These are phyloP conservation scores for Protomyces macrosporus DNA, from an alignment of 1,139 yeast genomes.

Conservation along the genomic window DNA sequence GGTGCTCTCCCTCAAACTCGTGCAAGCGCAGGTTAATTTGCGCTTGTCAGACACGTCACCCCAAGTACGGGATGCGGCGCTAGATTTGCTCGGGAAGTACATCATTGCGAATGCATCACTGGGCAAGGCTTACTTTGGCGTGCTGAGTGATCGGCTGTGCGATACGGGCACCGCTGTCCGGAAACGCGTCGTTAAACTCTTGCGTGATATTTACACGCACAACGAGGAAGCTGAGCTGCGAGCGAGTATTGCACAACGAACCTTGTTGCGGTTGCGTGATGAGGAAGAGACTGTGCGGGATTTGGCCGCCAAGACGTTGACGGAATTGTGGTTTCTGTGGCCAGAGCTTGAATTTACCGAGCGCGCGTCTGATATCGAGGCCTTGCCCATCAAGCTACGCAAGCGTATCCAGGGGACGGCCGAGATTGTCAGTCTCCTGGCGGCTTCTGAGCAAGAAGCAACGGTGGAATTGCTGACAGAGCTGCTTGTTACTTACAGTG, in stretches of 20 bases:
- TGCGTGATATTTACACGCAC: conserved; percentile 48
- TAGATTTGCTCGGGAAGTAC: conserved; percentile 59
- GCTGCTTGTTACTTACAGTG: background rate
- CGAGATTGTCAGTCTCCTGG: background rate
- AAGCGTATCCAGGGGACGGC: background rate
- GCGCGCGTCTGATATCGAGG: background rate
- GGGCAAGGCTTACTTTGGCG: conserved; percentile 47
- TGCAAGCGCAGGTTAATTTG: conserved; percentile 51
- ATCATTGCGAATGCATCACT: conserved; percentile 46
- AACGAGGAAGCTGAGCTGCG: conserved; percentile 40
- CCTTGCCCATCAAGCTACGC: background rate
- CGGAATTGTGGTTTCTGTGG: conserved; percentile 46
- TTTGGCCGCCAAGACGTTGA: conserved; percentile 43
- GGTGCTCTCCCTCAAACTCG: conserved; percentile 47
- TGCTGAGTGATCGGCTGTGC: conserved; percentile 48
- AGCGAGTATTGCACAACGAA: conserved; percentile 46
- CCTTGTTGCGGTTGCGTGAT: conserved; percentile 58
- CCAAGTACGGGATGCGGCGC: conserved; percentile 66
- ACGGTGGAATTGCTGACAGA: background rate
- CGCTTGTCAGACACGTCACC: conserved; percentile 59
- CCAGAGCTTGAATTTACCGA: background rate
- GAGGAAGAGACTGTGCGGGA: conserved; percentile 59
- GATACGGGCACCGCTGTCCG: conserved; percentile 66
- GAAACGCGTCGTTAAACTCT: conserved; percentile 54
- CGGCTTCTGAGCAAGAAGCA: background rate